A percentile compares a stretch with the other conserved stretches of the same genome.
These are phyloP conservation scores for Atkinsonella hypoxylon DNA, from an alignment of 2,329 filamentous ascomycete species.

Conservation along the genomic window DNA sequence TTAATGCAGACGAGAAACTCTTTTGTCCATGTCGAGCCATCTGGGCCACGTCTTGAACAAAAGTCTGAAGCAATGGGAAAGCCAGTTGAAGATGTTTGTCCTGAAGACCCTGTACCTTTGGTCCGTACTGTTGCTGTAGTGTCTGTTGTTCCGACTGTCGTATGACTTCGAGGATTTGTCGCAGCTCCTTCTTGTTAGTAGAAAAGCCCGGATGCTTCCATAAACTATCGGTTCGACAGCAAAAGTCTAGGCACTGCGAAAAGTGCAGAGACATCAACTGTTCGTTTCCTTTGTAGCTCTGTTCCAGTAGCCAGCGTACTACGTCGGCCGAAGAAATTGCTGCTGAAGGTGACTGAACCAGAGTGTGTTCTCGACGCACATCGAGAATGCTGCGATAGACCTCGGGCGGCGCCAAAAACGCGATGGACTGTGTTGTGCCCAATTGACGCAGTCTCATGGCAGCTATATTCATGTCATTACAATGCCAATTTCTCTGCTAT, in stretches of 20 bases:
- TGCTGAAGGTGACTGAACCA: slow-evolving; percentile 1
- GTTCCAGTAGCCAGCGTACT: slow-evolving; percentile 49
- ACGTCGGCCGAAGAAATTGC: slow-evolving; percentile 11
- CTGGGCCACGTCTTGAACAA: not conserved
- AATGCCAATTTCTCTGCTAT: not conserved
- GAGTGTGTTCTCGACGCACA: slow-evolving; percentile 11
- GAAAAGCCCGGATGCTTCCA: slow-evolving; percentile 30
- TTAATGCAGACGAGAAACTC: slow-evolving; percentile 30
- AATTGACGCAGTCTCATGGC: slow-evolving; percentile 55
- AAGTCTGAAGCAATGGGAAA: not conserved
- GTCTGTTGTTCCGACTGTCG: slow-evolving; percentile 42
- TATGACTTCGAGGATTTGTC: slow-evolving; percentile 16
- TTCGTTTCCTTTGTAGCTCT: slow-evolving; percentile 48
- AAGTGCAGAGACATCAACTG: slow-evolving; percentile 46
- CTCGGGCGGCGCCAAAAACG: slow-evolving; percentile 45
- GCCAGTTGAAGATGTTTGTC: not conserved
- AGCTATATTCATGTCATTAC: slow-evolving; percentile 24
- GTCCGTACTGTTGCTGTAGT: slow-evolving; percentile 44
- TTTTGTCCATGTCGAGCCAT: not conserved
- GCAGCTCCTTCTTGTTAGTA: slow-evolving; percentile 18
- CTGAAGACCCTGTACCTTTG: slow-evolving; percentile 6
- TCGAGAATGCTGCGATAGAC: slow-evolving; percentile 50
- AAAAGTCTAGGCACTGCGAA: slow-evolving; percentile 50
- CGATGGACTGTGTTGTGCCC: slow-evolving; percentile 39
- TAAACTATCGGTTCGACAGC: slow-evolving; percentile 38